These are phyloP conservation scores for Urtica urens DNA, from an alignment of 306 rosid genomes.

Conservation along the genomic window DNA sequence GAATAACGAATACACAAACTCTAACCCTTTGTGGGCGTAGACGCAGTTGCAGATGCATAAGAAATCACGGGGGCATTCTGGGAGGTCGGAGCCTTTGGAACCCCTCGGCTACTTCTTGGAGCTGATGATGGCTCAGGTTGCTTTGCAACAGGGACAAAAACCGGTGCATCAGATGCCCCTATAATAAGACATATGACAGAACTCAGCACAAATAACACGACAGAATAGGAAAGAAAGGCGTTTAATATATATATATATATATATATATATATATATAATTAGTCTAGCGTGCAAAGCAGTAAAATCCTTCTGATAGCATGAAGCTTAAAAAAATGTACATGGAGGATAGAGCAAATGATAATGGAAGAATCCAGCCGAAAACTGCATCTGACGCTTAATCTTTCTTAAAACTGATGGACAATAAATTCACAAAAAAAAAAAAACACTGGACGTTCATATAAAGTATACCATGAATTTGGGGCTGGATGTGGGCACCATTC, in stretches of 20 bases:
- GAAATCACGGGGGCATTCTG: slow-evolving; percentile 42
- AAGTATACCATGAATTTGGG: slow-evolving; percentile 49
- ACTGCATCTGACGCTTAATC: too few species aligned
- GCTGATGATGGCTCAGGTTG: slow-evolving; percentile 40
- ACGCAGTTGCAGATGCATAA: slow-evolving; percentile 23
- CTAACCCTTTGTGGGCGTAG: slow-evolving; percentile 56
- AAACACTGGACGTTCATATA: background rate
- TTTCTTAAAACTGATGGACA: too few species aligned
- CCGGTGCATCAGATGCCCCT: slow-evolving; percentile 46
- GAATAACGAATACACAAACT: too few species aligned
- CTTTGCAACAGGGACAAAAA: slow-evolving; percentile 40
- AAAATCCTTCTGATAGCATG: too few species aligned
- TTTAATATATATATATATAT: too few species aligned
- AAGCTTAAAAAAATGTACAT: too few species aligned
- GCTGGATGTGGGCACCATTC: slow-evolving; percentile 57
- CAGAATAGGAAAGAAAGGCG: slow-evolving; percentile 1
- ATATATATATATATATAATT: too few species aligned
- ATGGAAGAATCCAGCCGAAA: too few species aligned
- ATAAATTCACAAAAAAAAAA: too few species aligned
- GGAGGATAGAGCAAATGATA: too few species aligned
- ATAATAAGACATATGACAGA: background rate
- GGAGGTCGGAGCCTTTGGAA: slow-evolving; percentile 64
- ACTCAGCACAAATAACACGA: slow-evolving; percentile 10
- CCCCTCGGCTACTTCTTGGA: slow-evolving; percentile 45
- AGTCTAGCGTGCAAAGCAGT: too few species aligned